Base-by-base conservation (phyloP, 441 rosid species). In the Oxalis stricta region DNA sequence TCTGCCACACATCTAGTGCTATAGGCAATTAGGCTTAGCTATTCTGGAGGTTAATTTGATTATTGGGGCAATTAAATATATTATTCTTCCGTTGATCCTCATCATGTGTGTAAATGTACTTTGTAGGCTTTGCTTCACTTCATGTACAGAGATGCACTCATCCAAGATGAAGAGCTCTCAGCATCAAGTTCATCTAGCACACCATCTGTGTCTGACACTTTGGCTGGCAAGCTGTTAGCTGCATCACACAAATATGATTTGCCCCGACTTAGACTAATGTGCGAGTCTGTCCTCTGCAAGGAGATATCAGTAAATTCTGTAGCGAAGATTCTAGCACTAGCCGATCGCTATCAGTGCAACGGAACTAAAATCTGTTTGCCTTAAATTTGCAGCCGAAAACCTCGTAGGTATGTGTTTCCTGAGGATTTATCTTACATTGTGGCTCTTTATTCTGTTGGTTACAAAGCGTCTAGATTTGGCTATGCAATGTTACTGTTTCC, bases 381-480 rank as follows among this genome's bases (percentile, higher is more conserved):
- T 79, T 42, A 75, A 73, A 63, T 79, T 79, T 42, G 80, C 83
- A 47, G 83, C 83, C 30, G 87, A 79, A 36, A 75, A 79, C 71
- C 87, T 79, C 6, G 58, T 68, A 2, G 80, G 87, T 79, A 74
- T 18, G 67, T 43, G 41, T 36, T 50, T 32, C 21, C 19, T 10
- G 32, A n/a, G n/a, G n/a, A n/a, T 55, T 51, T 48, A 35, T 30
- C 49, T 28, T 7, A 42, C 37, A 49, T 38, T 14, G 10, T 2
- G 23, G 33, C 22, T 37, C 52, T 10, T 12, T 19, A 16, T 10
- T 51, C 18, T n/a, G 0, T 19, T 13, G 18, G 29, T 19, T 9
- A 14, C 10, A 8, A 7, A 13, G 6, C 5, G 9, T 22, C 7
- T n/a, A n/a, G n/a, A n/a, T n/a, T n/a, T n/a, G n/a, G n/a, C n/a